A percentile compares a stretch with the other conserved stretches of the same genome.
phyloP scores from a whole-genome alignment of 768 basidiomycete genomes.

The Mycena filopes region DNA sequence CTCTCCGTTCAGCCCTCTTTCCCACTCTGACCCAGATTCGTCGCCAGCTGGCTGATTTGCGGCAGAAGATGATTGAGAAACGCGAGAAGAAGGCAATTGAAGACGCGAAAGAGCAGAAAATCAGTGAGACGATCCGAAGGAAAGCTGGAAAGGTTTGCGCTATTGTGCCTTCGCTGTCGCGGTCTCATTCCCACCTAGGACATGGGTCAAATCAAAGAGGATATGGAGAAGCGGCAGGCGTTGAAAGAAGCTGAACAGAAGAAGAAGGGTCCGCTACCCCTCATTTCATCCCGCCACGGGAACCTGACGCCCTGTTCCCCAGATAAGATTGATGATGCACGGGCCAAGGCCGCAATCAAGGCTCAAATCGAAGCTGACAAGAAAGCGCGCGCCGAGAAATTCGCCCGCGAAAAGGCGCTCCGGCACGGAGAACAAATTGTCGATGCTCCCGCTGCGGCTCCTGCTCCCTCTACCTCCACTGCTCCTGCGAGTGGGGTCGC shows the following conservation, averaged over 20 bases:
- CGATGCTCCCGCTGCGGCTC: conserved; percentile 44
- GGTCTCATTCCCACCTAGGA: conserved; percentile 59
- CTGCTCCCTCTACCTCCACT: conserved; percentile 47
- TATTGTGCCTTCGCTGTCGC: neutral
- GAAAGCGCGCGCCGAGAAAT: conserved; percentile 85
- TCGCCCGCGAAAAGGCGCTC: conserved; percentile 90
- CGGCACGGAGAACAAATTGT: conserved; percentile 76
- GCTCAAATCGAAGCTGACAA: conserved; percentile 97
- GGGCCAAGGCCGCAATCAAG: conserved; percentile 87
- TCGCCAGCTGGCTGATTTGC: conserved; percentile 82
- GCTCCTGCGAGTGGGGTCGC: conserved; percentile 54
- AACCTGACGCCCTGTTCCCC: neutral
- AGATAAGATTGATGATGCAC: conserved; percentile 93
- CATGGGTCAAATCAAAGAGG: conserved; percentile 76
- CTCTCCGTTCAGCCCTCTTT: too few relatives aligned
- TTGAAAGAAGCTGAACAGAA: conserved; percentile 86
- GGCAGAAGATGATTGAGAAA: conserved; percentile 83
- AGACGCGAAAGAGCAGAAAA: conserved; percentile 77
- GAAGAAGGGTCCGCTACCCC: conserved; percentile 72
- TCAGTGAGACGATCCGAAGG: conserved; percentile 82
- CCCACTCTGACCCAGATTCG: too few relatives aligned
- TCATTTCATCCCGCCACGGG: neutral
- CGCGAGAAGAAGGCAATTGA: conserved; percentile 75
- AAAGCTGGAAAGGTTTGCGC: conserved; percentile 85
- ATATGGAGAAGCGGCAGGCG: conserved; percentile 80